Evolutionary conservation across 306 rosid species (phyloP), one percentile per base, ranked within the genome.

Genomic region (Prunus mume): DNA sequence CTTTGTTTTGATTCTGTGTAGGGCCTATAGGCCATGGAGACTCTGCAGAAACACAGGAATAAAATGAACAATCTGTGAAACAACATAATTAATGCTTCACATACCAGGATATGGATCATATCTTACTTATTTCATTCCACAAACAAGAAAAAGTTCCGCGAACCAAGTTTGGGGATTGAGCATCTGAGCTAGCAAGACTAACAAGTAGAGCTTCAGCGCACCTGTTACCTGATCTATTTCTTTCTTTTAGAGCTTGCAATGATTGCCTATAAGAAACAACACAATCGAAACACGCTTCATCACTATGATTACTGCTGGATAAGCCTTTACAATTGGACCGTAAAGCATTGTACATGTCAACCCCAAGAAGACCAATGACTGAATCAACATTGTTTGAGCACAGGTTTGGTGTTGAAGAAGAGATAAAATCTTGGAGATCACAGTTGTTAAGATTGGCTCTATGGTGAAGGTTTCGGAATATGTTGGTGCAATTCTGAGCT

Each of bases 121-220:
- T 28, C 67, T 62, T 62, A 62, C 67, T 19, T 22, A 62, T 62
- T 3, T 62, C 67, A 30, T 28, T 28, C 67, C 67, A 61, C n/a
- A 61, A 61, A 61, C 66, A 61, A 28, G 66, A 61, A 61, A 61
- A 61, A 27, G 43, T 61, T 61, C 11, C 66, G 0, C 5, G 66
- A 27, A 61, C 41, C 9, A 20, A 61, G 41, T 61, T 61, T 61
- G 43, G 43, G 38, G 66, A 25, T 25, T 61, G 41, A 61, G 6
- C 66, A 61, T 61, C 43, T 2, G 66, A 27, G 41, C 43, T 27
- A 61, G 66, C 66, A 12, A 61, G 66, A 28, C 41, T 61, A 61
- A 61, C 41, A 61, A 61, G 66, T 25, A 61, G 66, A 61, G 66
- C 66, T 61, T 61, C 41, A 61, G n/a, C 66, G 28, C 66, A 62